Conservation (phyloP, 345 rosid species). For the Bruguiera sexangula region DNA sequence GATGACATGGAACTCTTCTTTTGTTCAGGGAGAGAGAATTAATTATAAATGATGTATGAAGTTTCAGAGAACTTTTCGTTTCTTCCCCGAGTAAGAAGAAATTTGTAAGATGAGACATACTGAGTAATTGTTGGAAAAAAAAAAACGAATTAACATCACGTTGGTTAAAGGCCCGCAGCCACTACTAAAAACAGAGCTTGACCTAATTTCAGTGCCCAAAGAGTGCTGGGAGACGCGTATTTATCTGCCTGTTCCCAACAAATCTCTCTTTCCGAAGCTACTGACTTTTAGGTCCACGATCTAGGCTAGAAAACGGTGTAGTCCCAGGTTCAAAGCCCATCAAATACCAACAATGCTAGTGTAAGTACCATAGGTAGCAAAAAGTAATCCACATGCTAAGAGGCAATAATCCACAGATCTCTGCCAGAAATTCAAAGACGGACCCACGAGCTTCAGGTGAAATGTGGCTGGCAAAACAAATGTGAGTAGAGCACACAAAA, state of each 20-base stretch:
- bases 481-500: slow-evolving; percentile 67
- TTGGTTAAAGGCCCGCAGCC: not conserved
- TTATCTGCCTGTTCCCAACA: not conserved
- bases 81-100: too few relatives aligned
- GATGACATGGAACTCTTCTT: too few relatives aligned
- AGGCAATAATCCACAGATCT: slow-evolving; percentile 56
- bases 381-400: slow-evolving; percentile 58
- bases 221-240: too few relatives aligned
- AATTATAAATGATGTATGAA: too few relatives aligned
- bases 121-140: too few relatives aligned
- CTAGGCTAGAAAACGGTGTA: not conserved
- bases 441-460: slow-evolving; percentile 67
- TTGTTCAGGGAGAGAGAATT: too few relatives aligned
- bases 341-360: slow-evolving; percentile 45
- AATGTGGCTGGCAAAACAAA: slow-evolving; percentile 78
- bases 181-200: not conserved
- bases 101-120: too few relatives aligned
- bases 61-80: too few relatives aligned
- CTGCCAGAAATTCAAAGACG: slow-evolving; percentile 56
- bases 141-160: not conserved
- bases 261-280: not conserved
- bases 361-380: slow-evolving; percentile 72
- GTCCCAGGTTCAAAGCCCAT: slow-evolving; percentile 4
- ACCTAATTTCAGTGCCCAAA: not conserved
- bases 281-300: too few relatives aligned